A percentile compares a stretch with the other conserved stretches of the same genome.
These are phyloP conservation scores for Colletotrichum spinosum DNA, from an alignment of 2,329 filamentous ascomycete genomes.

Conservation along the genomic window DNA sequence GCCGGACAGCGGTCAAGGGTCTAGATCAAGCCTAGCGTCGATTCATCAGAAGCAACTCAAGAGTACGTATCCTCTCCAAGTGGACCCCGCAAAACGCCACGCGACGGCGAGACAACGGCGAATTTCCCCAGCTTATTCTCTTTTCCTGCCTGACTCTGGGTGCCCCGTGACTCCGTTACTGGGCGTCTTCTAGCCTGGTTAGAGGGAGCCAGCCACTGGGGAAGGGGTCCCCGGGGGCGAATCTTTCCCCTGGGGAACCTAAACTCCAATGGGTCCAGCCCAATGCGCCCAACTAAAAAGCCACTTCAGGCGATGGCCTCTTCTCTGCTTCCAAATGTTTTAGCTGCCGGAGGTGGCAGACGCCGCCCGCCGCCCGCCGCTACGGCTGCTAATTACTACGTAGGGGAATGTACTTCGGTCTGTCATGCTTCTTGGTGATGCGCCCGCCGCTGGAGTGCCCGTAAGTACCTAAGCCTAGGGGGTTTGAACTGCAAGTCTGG, in stretches of 20 bases:
- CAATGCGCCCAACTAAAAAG: conserved; percentile 1
- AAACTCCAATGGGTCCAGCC: conserved; percentile 20
- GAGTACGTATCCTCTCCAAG: neutral
- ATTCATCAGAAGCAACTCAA: conserved; percentile 25
- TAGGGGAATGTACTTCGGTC: neutral
- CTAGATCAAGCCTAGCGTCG: conserved; percentile 34
- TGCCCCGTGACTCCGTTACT: conserved; percentile 16
- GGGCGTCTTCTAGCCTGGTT: neutral
- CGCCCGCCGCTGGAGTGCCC: too few species aligned
- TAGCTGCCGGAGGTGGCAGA: conserved; percentile 21
- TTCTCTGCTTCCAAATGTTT: conserved; percentile 25
- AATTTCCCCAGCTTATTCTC: conserved; percentile 33
- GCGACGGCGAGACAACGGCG: conserved; percentile 40
- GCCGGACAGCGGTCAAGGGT: conserved; percentile 31
- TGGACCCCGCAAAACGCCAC: conserved; percentile 38
- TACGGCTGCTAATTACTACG: neutral
- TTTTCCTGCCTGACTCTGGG: neutral
- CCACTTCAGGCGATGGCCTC: conserved; percentile 5
- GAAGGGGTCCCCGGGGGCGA: conserved; percentile 28
- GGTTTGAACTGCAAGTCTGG: too few species aligned
- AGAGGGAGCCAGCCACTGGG: neutral
- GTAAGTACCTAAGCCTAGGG: too few species aligned
- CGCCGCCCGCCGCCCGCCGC: conserved; percentile 20
- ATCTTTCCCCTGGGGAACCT: neutral
- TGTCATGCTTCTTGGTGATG: neutral